Evolutionary conservation across 306 rosid genomes (phyloP).

Genomic region (Begonia masoniana): DNA sequence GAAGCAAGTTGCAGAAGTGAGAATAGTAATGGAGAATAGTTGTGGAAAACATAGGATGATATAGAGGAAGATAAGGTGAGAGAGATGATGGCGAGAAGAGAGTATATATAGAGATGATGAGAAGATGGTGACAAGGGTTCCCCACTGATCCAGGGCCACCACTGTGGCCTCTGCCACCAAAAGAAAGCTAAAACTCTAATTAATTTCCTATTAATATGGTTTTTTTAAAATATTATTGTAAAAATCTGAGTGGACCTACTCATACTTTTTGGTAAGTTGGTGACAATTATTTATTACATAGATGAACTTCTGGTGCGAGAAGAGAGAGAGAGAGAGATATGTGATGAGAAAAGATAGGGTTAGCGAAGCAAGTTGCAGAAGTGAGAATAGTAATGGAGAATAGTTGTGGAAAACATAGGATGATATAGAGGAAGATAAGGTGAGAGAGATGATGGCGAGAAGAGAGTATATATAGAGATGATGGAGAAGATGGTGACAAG

Average conservation of each 20-base stretch:
- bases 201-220: background rate
- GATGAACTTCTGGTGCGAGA: background rate
- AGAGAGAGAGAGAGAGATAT: background rate
- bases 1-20: background rate
- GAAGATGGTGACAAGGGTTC: background rate
- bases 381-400: background rate
- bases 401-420: background rate
- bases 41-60: background rate
- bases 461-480: conserved; percentile 1
- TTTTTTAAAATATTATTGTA: no score
- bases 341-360: no score
- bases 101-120: conserved; percentile 1
- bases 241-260: no score
- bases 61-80: background rate
- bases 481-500: conserved; percentile 1
- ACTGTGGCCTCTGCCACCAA: no score
- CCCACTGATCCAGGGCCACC: background rate
- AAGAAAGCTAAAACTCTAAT: background rate
- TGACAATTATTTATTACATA: no score
- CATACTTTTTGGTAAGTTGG: no score
- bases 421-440: background rate
- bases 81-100: conserved; percentile 1
- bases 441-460: conserved; percentile 1
- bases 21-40: background rate
- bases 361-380: background rate